These are phyloP conservation scores for Colletotrichum incanum DNA, from an alignment of 2,329 filamentous ascomycete species.

Conservation along the genomic window DNA sequence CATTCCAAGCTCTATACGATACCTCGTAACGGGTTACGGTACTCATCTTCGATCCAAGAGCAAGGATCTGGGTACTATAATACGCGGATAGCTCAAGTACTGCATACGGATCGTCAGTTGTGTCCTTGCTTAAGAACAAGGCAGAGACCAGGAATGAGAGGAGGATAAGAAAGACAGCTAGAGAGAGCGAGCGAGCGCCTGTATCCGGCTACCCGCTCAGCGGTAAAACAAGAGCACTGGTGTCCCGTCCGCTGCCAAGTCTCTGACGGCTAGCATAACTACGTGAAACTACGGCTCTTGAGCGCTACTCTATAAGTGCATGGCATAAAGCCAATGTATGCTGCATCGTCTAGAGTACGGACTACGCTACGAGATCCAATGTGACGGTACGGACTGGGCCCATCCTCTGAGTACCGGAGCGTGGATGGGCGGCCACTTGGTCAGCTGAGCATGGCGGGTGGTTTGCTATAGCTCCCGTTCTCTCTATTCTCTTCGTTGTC, in stretches of 20 bases:
- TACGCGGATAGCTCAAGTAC: background rate
- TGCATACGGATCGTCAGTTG: background rate
- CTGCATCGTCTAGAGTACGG: background rate
- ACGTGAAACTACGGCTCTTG: background rate
- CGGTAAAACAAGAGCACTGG: background rate
- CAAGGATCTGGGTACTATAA: background rate
- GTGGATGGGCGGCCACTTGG: background rate
- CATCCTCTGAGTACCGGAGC: background rate
- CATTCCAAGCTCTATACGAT: background rate
- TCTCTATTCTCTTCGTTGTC: background rate
- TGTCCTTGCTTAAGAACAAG: background rate
- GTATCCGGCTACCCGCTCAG: background rate
- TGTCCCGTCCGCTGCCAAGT: background rate
- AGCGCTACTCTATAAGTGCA: background rate
- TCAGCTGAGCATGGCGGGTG: too few species aligned
- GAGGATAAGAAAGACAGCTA: background rate
- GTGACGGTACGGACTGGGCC: background rate
- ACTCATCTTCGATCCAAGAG: background rate
- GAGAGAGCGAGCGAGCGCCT: background rate
- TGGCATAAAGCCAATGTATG: background rate
- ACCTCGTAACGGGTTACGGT: background rate
- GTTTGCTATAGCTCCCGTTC: background rate
- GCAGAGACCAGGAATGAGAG: background rate
- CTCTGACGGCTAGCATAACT: background rate
- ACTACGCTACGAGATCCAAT: background rate